Conservation (phyloP, 148 eudicot species). For the Limonium bicolor region DNA sequence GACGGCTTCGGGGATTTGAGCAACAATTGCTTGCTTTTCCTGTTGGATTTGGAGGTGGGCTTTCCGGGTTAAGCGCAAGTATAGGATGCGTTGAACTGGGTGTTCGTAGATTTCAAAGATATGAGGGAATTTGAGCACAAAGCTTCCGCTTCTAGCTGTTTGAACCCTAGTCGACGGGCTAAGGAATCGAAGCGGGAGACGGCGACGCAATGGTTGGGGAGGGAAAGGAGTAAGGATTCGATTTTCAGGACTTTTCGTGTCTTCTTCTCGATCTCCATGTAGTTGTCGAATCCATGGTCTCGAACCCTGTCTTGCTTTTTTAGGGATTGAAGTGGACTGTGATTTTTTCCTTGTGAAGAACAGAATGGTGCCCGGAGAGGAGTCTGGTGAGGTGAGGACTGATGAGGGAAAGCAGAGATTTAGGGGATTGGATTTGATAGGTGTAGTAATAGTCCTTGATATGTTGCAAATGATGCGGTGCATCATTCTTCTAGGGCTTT, state of each 20-base stretch:
- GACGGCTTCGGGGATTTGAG: slow-evolving; percentile 56
- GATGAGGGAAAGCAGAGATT: too few relatives aligned
- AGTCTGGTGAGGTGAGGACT: too few relatives aligned
- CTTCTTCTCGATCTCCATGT: slow-evolving; percentile 93
- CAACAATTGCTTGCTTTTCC: slow-evolving; percentile 51
- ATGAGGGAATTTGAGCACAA: slow-evolving; percentile 80
- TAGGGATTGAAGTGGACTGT: slow-evolving; percentile 71
- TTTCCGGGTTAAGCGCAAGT: slow-evolving; percentile 64
- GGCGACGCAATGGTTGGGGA: slow-evolving; percentile 39
- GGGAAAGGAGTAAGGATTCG: slow-evolving; percentile 56
- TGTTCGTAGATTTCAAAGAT: slow-evolving; percentile 85
- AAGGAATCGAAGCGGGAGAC: slow-evolving; percentile 52
- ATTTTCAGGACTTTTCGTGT: slow-evolving; percentile 65
- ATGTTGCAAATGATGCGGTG: too few relatives aligned
- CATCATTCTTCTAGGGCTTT: too few relatives aligned
- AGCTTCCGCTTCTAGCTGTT: slow-evolving; percentile 63
- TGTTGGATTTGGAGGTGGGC: slow-evolving; percentile 56
- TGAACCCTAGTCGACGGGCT: slow-evolving; percentile 49
- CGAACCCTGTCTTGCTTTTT: slow-evolving; percentile 44
- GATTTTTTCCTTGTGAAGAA: slow-evolving; percentile 36
- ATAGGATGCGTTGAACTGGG: slow-evolving; percentile 85
- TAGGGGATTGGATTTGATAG: too few relatives aligned
- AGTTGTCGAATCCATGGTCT: slow-evolving; percentile 76
- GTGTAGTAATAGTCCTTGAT: too few relatives aligned
- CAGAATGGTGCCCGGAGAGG: too few relatives aligned